Evolutionary conservation across 345 rosid genomes (phyloP), one percentile per base, ranked within the genome.

Genomic region (Moringa oleifera): DNA sequence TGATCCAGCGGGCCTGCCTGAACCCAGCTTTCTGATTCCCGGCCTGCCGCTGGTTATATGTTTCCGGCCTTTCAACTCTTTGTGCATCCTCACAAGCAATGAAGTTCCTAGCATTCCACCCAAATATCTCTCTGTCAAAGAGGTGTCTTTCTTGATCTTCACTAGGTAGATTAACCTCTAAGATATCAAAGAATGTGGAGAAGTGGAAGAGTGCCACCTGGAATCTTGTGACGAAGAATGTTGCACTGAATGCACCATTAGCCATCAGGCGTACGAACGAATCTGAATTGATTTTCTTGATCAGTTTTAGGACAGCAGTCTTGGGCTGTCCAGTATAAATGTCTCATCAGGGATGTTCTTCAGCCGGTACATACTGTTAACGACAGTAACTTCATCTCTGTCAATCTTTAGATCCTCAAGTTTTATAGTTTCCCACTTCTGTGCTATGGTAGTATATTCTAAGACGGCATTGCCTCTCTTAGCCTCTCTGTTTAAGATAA

Each of bases 401-500:
- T 79, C 75, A 6, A 86, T 74, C 55, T 72, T 77, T 36, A 86
- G 71, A 61, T 84, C 85, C 64, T 84, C 83, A 24, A 75, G 65
- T 50, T 52, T 63, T 50, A 86, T 75, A 2, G 87, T 77, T 58
- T 86, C 89, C 93, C 93, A 86, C 73, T 76, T 84, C 68, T 80
- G 71, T 2, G 93, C 93, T 37, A 84, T 73, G 28, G 62, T 69
- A 17, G 62, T 59, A 77, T 59, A 86, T 73, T 80, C 75, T 7
- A 81, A 83, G 1, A 81, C 82, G 16, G 81, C 93, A 0, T 73
- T 65, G 51, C 76, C 75, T 47, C 77, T 63, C 63, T 80, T 67
- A 20, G 81, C 79, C 23, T 76, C 80, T 37, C 75, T 75, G 25
- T 59, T 61, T 16, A 86, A 69, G 17, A 87, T 77, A 25, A 62